Base-by-base conservation (phyloP, 345 rosid species). In the Ceriops zippeliana region DNA sequence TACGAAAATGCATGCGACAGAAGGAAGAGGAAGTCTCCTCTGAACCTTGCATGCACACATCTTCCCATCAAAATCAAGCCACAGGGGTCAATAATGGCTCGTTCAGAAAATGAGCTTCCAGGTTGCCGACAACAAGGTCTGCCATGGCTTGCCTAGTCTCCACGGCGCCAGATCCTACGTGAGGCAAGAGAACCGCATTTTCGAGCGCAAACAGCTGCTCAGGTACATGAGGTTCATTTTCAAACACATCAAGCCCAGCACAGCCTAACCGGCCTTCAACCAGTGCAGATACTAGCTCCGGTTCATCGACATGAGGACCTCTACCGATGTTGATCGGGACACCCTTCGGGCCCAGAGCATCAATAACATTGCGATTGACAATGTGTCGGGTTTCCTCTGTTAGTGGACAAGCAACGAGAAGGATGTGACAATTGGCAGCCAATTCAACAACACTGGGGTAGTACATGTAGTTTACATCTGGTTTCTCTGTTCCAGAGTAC, bases 231-330 rank as follows among this genome's bases (percentile, higher is more conserved):
- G 89, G 87, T 63, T 87, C 91, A n/a, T 85, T 75, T 62, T 78
- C 82, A 21, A 71, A 87, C 27, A 87, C 89, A 62, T 85, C 89
- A 3, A 86, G 83, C 20, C 91, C 87, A 0, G 87, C 91, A 31
- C 89, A 86, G 11, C 83, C 86, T 38, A 84, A 62, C 62, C 91
- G 78, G 28, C 87, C 84, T 68, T 87, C 86, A 0, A 76, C 71
- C 77, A 87, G 70, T 28, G 91, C 91, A 54, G 87, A 80, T 27
- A 87, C 83, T 19, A 85, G 87, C 79, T 81, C 86, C 0, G 81
- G 82, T 68, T 87, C 89, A 69, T 87, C 85, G 19, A 87, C 75
- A 13, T 70, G 85, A 24, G 83, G 80, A 46, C 91, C 91, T 30
- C 91, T 71, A 19, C 85, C 89, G 2, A 87, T 77, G 73, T 87